Evolutionary conservation across 768 basidiomycete genomes (phyloP), one percentile per base, ranked within the genome.

Genomic region (Lentinula lateritia): DNA sequence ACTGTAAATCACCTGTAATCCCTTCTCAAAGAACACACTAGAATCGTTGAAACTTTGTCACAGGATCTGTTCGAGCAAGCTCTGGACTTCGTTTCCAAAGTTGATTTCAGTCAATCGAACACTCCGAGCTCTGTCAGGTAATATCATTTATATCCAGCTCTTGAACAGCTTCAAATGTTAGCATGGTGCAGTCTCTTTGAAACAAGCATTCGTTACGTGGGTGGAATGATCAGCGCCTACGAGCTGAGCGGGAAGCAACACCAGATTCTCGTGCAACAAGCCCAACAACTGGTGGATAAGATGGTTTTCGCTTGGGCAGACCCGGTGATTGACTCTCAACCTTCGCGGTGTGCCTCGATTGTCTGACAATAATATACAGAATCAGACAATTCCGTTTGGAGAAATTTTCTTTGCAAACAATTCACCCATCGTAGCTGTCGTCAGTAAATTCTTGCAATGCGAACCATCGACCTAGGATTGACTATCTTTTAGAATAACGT

Each of bases 161-260:
- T 15, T 12, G n/a, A 48, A 28, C 28, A 28, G 28, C 28, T 28
- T 28, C 3, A 28, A 3, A 28, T 28, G 2, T 28, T 28, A 28
- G 28, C 28, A 28, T 28, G 28, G 28, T 10, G 3, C 61, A 78
- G 77, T 63, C 65, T 83, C 13, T 84, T 84, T 66, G 83, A 84
- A 67, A 80, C 81, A 2, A 83, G 79, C 4, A 84, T 84, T 63
- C 83, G 83, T 52, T 81, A 78, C 48, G 69, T 84, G 18, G 83
- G 74, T 2, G 79, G 79, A 3, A 67, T 82, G 16, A 65, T 84
- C 36, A 78, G 74, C 58, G 76, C 81, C 6, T 84, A 80, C 64
- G 80, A 84, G 62, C 76, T 84, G 41, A 82, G 78, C 57, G 80
- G 77, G 7, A 55, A 73, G 56, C 61, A 78, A 35, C 69, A 80